Conservation (phyloP, 2,329 filamentous ascomycete species). For the Microsporum audouinii region DNA sequence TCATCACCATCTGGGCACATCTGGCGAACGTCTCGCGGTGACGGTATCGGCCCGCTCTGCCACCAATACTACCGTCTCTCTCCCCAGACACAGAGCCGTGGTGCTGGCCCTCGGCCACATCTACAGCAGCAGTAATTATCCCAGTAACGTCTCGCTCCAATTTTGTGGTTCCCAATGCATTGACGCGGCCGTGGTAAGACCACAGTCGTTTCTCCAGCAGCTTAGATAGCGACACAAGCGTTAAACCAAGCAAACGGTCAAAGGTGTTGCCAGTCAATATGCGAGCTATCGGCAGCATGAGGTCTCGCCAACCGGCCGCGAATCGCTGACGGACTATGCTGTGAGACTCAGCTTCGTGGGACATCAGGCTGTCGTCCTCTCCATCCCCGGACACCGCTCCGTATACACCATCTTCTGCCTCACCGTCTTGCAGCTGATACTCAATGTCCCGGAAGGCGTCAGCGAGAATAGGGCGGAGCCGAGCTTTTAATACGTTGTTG, state of each 20-base stretch:
- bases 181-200: conserved; percentile 66
- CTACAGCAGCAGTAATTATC: conserved; percentile 47
- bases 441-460: conserved; percentile 89
- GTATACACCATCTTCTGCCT: conserved; percentile 29
- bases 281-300: conserved; percentile 74
- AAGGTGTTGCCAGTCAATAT: conserved; percentile 71
- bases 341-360: conserved; percentile 16
- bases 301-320: conserved; percentile 69
- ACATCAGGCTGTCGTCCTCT: conserved; percentile 22
- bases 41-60: conserved; percentile 60
- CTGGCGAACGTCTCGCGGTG: conserved; percentile 66
- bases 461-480: conserved; percentile 69
- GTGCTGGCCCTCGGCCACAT: conserved; percentile 24
- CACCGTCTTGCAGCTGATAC: conserved; percentile 58
- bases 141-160: conserved; percentile 75
- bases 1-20: conserved; percentile 68
- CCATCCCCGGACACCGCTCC: conserved; percentile 24
- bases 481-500: conserved; percentile 72
- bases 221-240: conserved; percentile 61
- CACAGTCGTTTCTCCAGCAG: conserved; percentile 81
- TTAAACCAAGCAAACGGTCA: conserved; percentile 60
- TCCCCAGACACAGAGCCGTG: conserved; percentile 12
- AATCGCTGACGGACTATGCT: conserved; percentile 70
- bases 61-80: conserved; percentile 23
- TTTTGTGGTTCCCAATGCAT: conserved; percentile 67